phyloP scores from a whole-genome alignment of 306 rosid species.

The Vigna mungo region DNA sequence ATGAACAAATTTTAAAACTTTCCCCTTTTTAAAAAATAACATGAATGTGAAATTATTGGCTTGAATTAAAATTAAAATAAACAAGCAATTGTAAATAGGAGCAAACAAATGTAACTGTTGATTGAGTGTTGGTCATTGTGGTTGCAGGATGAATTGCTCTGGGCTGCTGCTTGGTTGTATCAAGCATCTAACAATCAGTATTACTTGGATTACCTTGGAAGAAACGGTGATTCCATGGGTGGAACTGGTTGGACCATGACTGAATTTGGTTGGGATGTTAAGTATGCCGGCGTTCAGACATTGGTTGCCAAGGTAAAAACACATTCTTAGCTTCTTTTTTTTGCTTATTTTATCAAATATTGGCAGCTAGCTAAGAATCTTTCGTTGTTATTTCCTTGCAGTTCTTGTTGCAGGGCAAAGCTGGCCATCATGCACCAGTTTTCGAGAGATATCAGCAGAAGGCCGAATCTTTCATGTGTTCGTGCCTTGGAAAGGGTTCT shows the following conservation, averaged over 20 bases:
- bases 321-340: neutral
- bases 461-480: conserved; percentile 89
- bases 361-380: neutral
- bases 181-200: conserved; percentile 81
- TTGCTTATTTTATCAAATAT: neutral
- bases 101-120: neutral
- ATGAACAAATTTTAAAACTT: neutral
- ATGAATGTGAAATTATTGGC: neutral
- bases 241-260: conserved; percentile 96
- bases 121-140: conserved; percentile 36
- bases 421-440: conserved; percentile 66
- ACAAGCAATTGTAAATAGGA: neutral
- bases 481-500: conserved; percentile 74
- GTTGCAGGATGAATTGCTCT: conserved; percentile 82
- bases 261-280: conserved; percentile 95
- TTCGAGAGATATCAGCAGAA: conserved; percentile 70
- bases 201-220: conserved; percentile 84
- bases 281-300: conserved; percentile 90
- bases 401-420: conserved; percentile 92
- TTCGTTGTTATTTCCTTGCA: conserved; percentile 43
- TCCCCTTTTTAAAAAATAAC: neutral
- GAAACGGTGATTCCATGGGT: conserved; percentile 85
- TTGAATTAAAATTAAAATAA: neutral
- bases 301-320: conserved; percentile 80
- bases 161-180: conserved; percentile 99